Conservation (phyloP, 257 asterid species). For the Jaltomata sinuosa region DNA sequence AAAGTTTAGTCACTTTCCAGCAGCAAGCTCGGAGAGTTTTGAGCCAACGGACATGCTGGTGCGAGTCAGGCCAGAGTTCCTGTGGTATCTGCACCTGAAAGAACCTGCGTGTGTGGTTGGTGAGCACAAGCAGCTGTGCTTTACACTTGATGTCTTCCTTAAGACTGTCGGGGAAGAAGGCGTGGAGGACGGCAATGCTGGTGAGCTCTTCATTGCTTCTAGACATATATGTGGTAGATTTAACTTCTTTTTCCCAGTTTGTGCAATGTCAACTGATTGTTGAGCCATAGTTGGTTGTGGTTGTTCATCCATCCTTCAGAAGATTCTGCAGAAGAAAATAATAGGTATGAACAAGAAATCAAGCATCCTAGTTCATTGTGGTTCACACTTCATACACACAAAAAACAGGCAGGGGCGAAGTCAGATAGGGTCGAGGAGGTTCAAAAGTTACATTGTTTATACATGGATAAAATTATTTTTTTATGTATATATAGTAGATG, state of each 20-base stretch:
- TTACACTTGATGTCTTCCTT: constrained; percentile 7
- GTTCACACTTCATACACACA: not conserved
- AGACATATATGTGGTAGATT: constrained; percentile 15
- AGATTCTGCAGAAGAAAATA: not conserved
- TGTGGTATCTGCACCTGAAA: constrained; percentile 19
- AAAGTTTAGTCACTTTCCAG: constrained; percentile 1
- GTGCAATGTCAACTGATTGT: constrained; percentile 2
- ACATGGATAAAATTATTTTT: not conserved
- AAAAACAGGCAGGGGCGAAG: not conserved
- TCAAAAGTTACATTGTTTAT: not conserved
- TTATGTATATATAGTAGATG: not conserved
- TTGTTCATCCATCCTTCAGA: constrained; percentile 1
- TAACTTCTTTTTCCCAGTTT: constrained; percentile 21
- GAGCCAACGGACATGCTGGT: constrained; percentile 7
- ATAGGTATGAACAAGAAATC: not conserved
- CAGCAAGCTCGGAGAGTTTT: constrained; percentile 4
- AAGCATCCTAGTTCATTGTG: not conserved
- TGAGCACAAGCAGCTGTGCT: constrained; percentile 34
- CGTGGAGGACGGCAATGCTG: constrained; percentile 16
- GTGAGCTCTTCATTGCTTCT: constrained; percentile 9
- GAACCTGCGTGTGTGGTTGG: constrained; percentile 21
- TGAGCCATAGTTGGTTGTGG: not conserved
- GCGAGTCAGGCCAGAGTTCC: constrained; percentile 3
- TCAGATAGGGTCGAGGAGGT: not conserved
- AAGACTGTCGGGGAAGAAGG: constrained; percentile 32